phyloP scores from a whole-genome alignment of 257 asterid genomes.

The Solanum bukasovii region DNA sequence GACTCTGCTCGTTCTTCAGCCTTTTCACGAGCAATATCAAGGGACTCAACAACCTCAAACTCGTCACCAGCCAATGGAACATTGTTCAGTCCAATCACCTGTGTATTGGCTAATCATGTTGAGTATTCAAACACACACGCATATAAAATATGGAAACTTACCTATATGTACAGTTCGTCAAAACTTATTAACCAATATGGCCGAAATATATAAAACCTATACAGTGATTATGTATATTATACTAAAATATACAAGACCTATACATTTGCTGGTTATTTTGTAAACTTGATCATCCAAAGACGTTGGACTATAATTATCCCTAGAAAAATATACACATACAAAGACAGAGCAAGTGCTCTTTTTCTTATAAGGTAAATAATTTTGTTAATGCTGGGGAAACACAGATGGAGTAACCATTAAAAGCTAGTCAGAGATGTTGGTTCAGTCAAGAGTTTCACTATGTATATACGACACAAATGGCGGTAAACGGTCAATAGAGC shows the following conservation, averaged over 20 bases:
- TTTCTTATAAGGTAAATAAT: background rate
- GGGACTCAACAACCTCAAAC: conserved; percentile 83
- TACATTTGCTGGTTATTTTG: background rate
- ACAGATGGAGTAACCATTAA: background rate
- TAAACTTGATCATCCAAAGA: background rate
- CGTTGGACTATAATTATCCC: background rate
- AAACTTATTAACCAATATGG: background rate
- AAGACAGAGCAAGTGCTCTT: background rate
- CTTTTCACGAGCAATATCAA: conserved; percentile 77
- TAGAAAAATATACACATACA: background rate
- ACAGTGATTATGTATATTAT: background rate
- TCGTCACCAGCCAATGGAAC: conserved; percentile 98
- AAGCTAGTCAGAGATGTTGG: background rate
- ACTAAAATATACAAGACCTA: background rate
- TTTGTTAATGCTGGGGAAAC: background rate
- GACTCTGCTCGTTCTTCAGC: conserved; percentile 60
- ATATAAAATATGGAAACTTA: background rate
- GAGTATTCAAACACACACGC: background rate
- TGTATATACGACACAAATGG: background rate
- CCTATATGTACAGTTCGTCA: background rate
- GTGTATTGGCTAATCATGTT: conserved; percentile 5
- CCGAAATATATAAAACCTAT: background rate
- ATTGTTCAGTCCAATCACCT: conserved; percentile 86
- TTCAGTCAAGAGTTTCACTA: background rate
- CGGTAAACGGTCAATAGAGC: background rate